Evolutionary conservation across 73 alveolate genomes (phyloP).

Genomic region (Symbiodinium natans): DNA sequence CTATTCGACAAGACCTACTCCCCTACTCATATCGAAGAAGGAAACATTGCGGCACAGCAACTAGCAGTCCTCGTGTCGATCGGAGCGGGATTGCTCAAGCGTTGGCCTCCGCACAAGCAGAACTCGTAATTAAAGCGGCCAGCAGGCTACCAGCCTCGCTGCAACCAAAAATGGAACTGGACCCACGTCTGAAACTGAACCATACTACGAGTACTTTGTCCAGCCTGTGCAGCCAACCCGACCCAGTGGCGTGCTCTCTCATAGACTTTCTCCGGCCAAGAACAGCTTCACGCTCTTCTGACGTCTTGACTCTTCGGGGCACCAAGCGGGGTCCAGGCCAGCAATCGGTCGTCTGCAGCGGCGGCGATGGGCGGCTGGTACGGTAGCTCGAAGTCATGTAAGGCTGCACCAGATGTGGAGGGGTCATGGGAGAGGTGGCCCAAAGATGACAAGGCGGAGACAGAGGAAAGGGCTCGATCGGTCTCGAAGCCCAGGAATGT

Average conservation of each 20-base stretch:
- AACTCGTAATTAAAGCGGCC: too few species aligned
- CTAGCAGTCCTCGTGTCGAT: neutral
- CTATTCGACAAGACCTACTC: too few species aligned
- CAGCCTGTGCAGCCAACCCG: too few species aligned
- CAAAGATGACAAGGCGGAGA: conserved; percentile 62
- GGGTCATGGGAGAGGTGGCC: conserved; percentile 89
- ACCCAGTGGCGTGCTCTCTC: too few species aligned
- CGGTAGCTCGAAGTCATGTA: conserved; percentile 81
- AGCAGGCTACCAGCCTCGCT: too few species aligned
- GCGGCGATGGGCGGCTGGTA: conserved; percentile 52
- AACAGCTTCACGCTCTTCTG: neutral
- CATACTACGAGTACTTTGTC: too few species aligned
- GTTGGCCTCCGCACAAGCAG: too few species aligned
- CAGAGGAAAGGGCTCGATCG: conserved; percentile 70
- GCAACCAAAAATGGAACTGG: too few species aligned
- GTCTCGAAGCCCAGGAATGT: conserved; percentile 44
- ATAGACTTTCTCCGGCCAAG: too few species aligned
- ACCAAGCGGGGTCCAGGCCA: neutral
- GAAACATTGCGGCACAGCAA: neutral
- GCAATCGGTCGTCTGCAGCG: neutral
- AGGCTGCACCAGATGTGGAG: conserved; percentile 33
- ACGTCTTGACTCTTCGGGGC: conserved; percentile 1
- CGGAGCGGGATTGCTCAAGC: neutral
- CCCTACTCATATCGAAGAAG: too few species aligned
- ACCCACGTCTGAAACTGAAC: too few species aligned